phyloP scores from a whole-genome alignment of 2,329 filamentous ascomycete genomes.

The Microdochium nivale region DNA sequence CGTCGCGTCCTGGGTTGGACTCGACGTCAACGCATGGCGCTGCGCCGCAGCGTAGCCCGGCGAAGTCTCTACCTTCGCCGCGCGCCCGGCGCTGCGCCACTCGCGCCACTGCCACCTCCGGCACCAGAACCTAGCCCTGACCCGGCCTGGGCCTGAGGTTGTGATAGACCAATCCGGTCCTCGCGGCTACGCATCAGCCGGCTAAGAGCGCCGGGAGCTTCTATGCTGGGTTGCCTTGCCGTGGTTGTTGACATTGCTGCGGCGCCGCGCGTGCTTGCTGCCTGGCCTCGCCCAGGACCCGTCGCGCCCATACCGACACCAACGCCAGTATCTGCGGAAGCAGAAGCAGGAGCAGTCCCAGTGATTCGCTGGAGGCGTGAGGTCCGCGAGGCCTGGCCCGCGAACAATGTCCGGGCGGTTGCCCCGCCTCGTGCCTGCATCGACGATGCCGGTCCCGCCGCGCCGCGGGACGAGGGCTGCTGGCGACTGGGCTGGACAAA shows the following conservation, averaged over 20 bases:
- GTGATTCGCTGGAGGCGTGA: slow-evolving; percentile 10
- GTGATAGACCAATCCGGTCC: slow-evolving; percentile 16
- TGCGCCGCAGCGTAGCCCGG: neutral
- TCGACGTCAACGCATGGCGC: neutral
- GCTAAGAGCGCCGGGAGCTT: slow-evolving; percentile 4
- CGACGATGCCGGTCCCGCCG: neutral
- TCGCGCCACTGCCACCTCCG: neutral
- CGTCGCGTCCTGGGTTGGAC: neutral
- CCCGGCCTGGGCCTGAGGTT: slow-evolving; percentile 1
- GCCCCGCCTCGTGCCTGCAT: slow-evolving; percentile 2
- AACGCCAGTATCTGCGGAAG: neutral
- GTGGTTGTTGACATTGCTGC: slow-evolving; percentile 2
- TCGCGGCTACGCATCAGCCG: slow-evolving; percentile 20
- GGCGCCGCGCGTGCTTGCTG: neutral
- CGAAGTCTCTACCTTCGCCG: slow-evolving; percentile 4
- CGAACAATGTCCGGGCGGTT: slow-evolving; percentile 4
- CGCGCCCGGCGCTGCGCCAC: slow-evolving; percentile 3
- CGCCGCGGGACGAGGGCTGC: neutral
- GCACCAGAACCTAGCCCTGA: neutral
- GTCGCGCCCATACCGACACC: neutral
- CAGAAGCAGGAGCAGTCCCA: neutral
- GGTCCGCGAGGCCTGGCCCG: slow-evolving; percentile 3
- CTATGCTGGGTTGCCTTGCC: neutral
- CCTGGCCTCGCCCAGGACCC: neutral
- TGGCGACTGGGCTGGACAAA: neutral